Percentiles rank a stretch among this genome's conserved stretches.
Evolutionary conservation across 768 basidiomycete species (phyloP).

Genomic region (Amanita pallidorosea): DNA sequence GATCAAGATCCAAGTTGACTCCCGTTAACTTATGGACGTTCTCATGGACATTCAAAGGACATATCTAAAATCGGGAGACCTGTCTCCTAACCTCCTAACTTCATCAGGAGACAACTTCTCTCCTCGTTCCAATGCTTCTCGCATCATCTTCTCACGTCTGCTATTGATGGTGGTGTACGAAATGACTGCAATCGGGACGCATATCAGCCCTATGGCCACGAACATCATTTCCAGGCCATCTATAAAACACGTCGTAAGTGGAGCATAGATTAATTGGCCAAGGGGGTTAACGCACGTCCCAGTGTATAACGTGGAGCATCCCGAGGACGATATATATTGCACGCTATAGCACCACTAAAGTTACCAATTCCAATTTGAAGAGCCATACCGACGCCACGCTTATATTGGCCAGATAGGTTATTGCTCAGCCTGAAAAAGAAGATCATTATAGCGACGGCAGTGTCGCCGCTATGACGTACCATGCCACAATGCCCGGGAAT

Average conservation of each 20-base stretch:
- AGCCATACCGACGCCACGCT: conserved; percentile 60
- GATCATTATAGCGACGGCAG: not conserved
- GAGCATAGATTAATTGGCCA: conserved; percentile 51
- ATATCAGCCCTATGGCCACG: conserved; percentile 44
- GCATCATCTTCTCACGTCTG: conserved; percentile 30
- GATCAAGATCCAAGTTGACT: no score
- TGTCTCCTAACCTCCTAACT: conserved; percentile 39
- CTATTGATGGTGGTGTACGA: conserved; percentile 47
- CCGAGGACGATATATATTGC: conserved; percentile 47
- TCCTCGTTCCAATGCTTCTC: conserved; percentile 19
- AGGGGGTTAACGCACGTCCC: conserved; percentile 41
- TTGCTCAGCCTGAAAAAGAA: conserved; percentile 42
- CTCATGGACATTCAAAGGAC: conserved; percentile 16
- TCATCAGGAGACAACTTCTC: conserved; percentile 25
- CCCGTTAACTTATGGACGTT: no score
- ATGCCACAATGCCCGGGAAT: conserved; percentile 51
- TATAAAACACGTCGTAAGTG: conserved; percentile 14
- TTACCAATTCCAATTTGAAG: conserved; percentile 59
- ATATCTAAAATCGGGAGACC: conserved; percentile 56
- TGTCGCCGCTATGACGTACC: conserved; percentile 23
- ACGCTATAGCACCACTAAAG: conserved; percentile 53
- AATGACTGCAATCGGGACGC: conserved; percentile 35
- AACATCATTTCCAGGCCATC: conserved; percentile 1
- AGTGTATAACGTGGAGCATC: conserved; percentile 52
- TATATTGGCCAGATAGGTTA: conserved; percentile 60